Conservation (phyloP, 2,329 filamentous ascomycete genomes). For the Dryadomyces quercus-mongolicae region DNA sequence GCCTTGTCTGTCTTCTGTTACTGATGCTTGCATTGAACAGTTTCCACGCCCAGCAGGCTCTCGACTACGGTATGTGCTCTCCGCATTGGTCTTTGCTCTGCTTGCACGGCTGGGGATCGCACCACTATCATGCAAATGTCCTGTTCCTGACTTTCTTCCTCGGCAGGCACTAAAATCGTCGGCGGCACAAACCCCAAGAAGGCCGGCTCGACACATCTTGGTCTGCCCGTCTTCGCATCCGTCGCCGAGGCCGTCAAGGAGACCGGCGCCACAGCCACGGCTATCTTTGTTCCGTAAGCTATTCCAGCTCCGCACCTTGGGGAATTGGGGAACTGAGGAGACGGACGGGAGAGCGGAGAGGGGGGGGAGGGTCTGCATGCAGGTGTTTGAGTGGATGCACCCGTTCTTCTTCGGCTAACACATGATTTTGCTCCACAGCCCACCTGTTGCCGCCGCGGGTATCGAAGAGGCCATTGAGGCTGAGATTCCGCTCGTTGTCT, state of each 20-base stretch:
- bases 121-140: background rate
- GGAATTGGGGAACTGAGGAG: too few relatives aligned
- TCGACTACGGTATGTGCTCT: slow-evolving; percentile 77
- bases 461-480: slow-evolving; percentile 94
- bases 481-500: slow-evolving; percentile 90
- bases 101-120: background rate
- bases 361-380: too few relatives aligned
- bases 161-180: slow-evolving; percentile 82
- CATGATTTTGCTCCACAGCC: slow-evolving; percentile 34
- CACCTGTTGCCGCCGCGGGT: slow-evolving; percentile 80
- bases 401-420: background rate
- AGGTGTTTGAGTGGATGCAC: too few relatives aligned
- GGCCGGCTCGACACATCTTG: slow-evolving; percentile 80
- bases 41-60: slow-evolving; percentile 95
- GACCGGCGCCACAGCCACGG: slow-evolving; percentile 81
- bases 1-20: background rate
- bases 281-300: slow-evolving; percentile 88
- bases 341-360: background rate
- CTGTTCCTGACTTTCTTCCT: background rate
- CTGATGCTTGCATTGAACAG: slow-evolving; percentile 30
- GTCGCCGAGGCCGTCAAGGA: slow-evolving; percentile 81
- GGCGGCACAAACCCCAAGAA: slow-evolving; percentile 99
- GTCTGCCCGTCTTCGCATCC: slow-evolving; percentile 82
- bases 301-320: background rate
- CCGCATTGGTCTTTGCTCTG: background rate